Conservation (phyloP, 1,139 yeast species). For the Ogataea hybrid region DNA sequence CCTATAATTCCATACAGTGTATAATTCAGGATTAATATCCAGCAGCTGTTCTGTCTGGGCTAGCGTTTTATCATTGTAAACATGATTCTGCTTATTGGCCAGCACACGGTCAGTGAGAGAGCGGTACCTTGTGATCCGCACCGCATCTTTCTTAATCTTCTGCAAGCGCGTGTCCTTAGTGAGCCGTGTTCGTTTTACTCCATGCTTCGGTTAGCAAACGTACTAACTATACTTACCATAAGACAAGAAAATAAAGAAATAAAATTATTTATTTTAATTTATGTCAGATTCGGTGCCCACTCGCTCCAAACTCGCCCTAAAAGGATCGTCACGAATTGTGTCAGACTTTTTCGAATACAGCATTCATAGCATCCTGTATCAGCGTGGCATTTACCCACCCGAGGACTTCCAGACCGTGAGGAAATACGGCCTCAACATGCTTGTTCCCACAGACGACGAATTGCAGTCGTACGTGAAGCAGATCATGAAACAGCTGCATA, state of each 20-base stretch:
- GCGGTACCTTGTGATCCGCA: slow-evolving; percentile 55
- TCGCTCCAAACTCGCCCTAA: slow-evolving; percentile 57
- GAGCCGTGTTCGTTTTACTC: slow-evolving; percentile 59
- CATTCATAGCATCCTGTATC: slow-evolving; percentile 78
- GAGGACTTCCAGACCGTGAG: slow-evolving; percentile 80
- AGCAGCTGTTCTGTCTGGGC: slow-evolving; percentile 56
- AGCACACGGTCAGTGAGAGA: slow-evolving; percentile 45
- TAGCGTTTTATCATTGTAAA: slow-evolving; percentile 43
- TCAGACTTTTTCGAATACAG: slow-evolving; percentile 85
- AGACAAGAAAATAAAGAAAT: background rate
- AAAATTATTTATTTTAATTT: background rate
- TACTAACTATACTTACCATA: slow-evolving; percentile 9
- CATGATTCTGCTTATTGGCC: slow-evolving; percentile 33
- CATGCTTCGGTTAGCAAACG: slow-evolving; percentile 46
- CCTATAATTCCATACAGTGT: slow-evolving; percentile 88
- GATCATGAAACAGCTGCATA: slow-evolving; percentile 73
- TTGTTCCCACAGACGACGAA: slow-evolving; percentile 75
- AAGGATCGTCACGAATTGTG: slow-evolving; percentile 75
- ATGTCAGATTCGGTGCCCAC: slow-evolving; percentile 32
- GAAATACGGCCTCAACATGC: slow-evolving; percentile 77
- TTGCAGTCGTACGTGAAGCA: slow-evolving; percentile 66
- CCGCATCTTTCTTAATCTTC: slow-evolving; percentile 54
- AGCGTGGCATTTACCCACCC: slow-evolving; percentile 86
- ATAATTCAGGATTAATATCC: slow-evolving; percentile 76
- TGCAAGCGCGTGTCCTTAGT: slow-evolving; percentile 53